Evolutionary conservation across 1,284 basidiomycete genomes (phyloP).

Genomic region (Ceratobasidium sp.): DNA sequence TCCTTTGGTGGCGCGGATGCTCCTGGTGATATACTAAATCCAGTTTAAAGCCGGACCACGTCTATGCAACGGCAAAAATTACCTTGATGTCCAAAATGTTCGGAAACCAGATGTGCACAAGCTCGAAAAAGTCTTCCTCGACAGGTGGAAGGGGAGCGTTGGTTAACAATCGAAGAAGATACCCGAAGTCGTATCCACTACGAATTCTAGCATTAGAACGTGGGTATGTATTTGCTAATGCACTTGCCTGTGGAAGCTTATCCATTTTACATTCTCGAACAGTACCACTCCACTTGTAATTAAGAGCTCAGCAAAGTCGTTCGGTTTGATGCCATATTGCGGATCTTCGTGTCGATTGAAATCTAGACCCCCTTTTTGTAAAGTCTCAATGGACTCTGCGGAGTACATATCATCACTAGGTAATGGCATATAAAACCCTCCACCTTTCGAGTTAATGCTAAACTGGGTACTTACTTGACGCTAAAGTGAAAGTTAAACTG

Average conservation of each 20-base stretch:
- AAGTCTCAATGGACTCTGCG: slow-evolving; percentile 92
- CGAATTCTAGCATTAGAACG: slow-evolving; percentile 30
- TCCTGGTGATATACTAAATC: slow-evolving; percentile 78
- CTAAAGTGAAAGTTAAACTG: slow-evolving; percentile 99
- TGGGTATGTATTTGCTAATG: not conserved
- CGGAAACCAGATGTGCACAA: slow-evolving; percentile 93
- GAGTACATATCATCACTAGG: slow-evolving; percentile 97
- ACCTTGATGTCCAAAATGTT: slow-evolving; percentile 94
- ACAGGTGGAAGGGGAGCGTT: slow-evolving; percentile 84
- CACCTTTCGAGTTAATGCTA: not conserved
- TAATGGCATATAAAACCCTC: not conserved
- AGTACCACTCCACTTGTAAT: slow-evolving; percentile 96
- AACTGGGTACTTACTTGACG: slow-evolving; percentile 68
- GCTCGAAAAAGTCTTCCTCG: slow-evolving; percentile 91
- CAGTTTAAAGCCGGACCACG: not conserved
- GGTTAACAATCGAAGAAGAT: slow-evolving; percentile 95
- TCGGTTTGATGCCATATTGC: slow-evolving; percentile 85
- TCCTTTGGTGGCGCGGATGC: slow-evolving; percentile 80
- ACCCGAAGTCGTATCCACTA: slow-evolving; percentile 99
- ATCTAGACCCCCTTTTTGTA: slow-evolving; percentile 95
- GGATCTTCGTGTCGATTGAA: slow-evolving; percentile 88
- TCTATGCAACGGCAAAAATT: not conserved
- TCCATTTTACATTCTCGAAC: slow-evolving; percentile 91
- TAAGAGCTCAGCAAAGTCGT: slow-evolving; percentile 96
- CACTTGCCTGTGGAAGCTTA: slow-evolving; percentile 96